Percentiles rank a stretch among this genome's conserved stretches.
Evolutionary conservation across 2,329 filamentous ascomycete genomes (phyloP).

Genomic region (Fusarium mangiferae): DNA sequence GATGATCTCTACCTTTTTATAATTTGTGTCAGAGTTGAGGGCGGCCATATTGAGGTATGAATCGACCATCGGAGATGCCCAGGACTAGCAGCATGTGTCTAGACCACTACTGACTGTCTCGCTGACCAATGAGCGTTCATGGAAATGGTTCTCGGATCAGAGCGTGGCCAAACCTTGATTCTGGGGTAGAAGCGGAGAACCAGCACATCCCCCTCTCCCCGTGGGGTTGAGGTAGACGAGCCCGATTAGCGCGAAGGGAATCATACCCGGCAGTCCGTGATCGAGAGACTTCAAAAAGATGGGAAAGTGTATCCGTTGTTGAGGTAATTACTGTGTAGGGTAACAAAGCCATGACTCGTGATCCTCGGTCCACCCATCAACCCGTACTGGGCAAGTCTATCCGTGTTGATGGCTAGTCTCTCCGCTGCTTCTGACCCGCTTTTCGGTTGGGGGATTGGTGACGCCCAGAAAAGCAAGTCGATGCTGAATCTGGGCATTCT

Average conservation of each 20-base stretch:
- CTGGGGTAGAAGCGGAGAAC: slow-evolving; percentile 5
- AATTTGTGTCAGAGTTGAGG: neutral
- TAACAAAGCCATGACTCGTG: neutral
- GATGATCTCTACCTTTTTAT: neutral
- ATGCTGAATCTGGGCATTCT: neutral
- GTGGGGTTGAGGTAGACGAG: neutral
- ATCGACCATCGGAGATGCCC: neutral
- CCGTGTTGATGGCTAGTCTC: neutral
- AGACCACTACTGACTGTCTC: neutral
- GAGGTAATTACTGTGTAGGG: neutral
- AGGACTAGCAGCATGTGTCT: neutral
- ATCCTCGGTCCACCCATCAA: neutral
- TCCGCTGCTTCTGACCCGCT: neutral
- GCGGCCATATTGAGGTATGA: neutral
- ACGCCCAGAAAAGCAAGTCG: neutral
- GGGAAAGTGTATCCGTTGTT: neutral
- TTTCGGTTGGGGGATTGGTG: neutral
- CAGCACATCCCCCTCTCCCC: neutral
- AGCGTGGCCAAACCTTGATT: neutral
- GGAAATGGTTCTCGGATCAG: neutral
- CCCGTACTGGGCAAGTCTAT: neutral
- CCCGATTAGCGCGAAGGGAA: neutral
- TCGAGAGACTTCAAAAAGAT: neutral
- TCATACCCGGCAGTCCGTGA: neutral
- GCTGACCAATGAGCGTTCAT: neutral